Base-by-base conservation (phyloP, 2,329 filamentous ascomycete genomes). In the Microdochium trichocladiopsis region DNA sequence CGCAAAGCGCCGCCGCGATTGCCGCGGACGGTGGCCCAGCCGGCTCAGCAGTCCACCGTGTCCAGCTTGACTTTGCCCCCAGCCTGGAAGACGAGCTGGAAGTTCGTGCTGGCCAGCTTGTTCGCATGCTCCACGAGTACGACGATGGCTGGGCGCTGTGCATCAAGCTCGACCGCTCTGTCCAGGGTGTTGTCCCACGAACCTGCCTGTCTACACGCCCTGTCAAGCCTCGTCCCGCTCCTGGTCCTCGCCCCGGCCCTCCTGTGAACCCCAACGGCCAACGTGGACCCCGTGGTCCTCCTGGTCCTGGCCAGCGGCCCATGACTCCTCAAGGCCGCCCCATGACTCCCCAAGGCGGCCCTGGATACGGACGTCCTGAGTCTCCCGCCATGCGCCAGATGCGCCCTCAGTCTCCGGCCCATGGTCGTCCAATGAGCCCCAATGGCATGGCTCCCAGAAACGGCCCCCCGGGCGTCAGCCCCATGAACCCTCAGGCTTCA, bases 121-220 rank as follows among this genome's bases (percentile, higher is more conserved):
- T 97, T 50, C 83, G 93, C 57, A 76, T 99, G 57, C 77, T 97
- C 50, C 93, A 97, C 65, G 92, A 96, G 71, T 99, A 97, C 63
- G 94, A 99, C 66, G 94, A 99, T 71, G 94, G 94, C 63, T 99
- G 94, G 94, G 90, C 92, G 64, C 88, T 97, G 52, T 96, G 91
- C 70, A 88, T 91, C 60, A 87, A 87, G 58, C 85, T 97, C 62
- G 92, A 97, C 69, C 87, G 91, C 57, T 92, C 90, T 55, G 80
- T 88, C 62, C 92, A 97, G 74, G 94, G 94, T 75, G 94, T 97
- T 50, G 90, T 88, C 53, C 94, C 94, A 14, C 84, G 94, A 60
- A 96, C 92, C 36, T 99, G 94, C 72, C 79, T 99, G 49, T 97
- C 94, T 14, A 88, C 90, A 53, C 86, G 91, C 49, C 90, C 93